A percentile compares a stretch with the other conserved stretches of the same genome.
Conservation (phyloP, 768 basidiomycete genomes). For the Psilocybe cubensis region DNA sequence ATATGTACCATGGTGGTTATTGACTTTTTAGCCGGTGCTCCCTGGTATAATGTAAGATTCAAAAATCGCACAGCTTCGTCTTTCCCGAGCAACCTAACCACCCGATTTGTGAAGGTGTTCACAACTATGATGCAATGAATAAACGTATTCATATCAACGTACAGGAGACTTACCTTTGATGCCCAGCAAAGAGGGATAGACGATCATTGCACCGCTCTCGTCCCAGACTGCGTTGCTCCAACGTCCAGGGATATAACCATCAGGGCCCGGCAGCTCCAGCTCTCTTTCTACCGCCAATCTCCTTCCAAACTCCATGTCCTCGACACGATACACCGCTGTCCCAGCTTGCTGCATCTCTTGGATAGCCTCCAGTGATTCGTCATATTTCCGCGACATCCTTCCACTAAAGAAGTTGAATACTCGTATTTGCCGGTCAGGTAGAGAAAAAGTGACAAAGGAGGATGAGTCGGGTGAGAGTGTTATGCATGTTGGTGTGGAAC, state of each 20-base stretch:
- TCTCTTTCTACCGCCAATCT: slow-evolving; percentile 93
- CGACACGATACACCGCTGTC: slow-evolving; percentile 87
- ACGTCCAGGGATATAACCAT: slow-evolving; percentile 70
- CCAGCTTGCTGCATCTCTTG: slow-evolving; percentile 99
- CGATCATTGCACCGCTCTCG: slow-evolving; percentile 91
- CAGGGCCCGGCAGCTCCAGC: slow-evolving; percentile 79
- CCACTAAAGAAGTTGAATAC: slow-evolving; percentile 91
- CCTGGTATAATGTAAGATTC: slow-evolving; percentile 91
- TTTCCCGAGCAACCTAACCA: slow-evolving; percentile 86
- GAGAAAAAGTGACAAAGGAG: slow-evolving; percentile 91
- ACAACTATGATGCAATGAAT: slow-evolving; percentile 60
- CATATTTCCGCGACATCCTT: slow-evolving; percentile 91
- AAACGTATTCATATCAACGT: not conserved
- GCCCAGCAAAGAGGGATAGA: slow-evolving; percentile 93
- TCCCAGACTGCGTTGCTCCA: slow-evolving; percentile 97
- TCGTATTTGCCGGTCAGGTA: slow-evolving; percentile 93
- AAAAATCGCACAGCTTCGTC: slow-evolving; percentile 93
- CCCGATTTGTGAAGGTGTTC: slow-evolving; percentile 93
- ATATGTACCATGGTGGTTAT: slow-evolving; percentile 80
- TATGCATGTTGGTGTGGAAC: slow-evolving; percentile 89
- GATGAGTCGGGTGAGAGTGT: slow-evolving; percentile 89
- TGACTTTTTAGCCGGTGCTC: slow-evolving; percentile 84
- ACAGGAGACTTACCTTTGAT: slow-evolving; percentile 74
- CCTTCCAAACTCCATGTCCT: slow-evolving; percentile 99
- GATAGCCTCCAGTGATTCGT: slow-evolving; percentile 89